Percentiles rank a stretch among this genome's conserved stretches.
phyloP scores from a whole-genome alignment of 371 early-diverging fungal species.

The Saksenaea vasiformis region DNA sequence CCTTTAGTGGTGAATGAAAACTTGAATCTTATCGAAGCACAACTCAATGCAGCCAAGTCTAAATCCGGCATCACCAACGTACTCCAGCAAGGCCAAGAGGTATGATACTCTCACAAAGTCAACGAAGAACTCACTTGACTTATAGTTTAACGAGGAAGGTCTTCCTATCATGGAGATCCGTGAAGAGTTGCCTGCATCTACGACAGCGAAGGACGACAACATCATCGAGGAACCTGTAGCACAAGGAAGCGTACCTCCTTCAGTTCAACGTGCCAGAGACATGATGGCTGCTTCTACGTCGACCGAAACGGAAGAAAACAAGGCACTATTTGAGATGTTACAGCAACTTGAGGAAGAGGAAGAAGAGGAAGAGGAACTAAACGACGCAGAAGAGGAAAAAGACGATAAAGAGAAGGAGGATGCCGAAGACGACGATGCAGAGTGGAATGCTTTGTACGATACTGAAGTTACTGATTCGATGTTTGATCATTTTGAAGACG shows the following conservation, averaged over 20 bases:
- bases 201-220: conserved; percentile 11
- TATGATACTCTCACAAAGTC: neutral
- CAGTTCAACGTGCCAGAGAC: conserved; percentile 31
- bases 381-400: conserved; percentile 30
- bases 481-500: conserved; percentile 56
- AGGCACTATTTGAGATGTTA: conserved; percentile 52
- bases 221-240: neutral
- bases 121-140: neutral
- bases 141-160: conserved; percentile 84
- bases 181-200: conserved; percentile 56
- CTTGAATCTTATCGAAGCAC: conserved; percentile 51
- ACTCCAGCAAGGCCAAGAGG: neutral
- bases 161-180: conserved; percentile 85
- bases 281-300: conserved; percentile 14
- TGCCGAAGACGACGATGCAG: conserved; percentile 52
- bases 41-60: conserved; percentile 48
- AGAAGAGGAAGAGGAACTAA: conserved; percentile 40
- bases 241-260: neutral
- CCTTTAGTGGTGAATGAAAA: conserved; percentile 64
- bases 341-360: conserved; percentile 62
- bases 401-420: conserved; percentile 48
- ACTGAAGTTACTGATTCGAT: conserved; percentile 41
- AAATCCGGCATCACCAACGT: conserved; percentile 26
- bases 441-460: conserved; percentile 54
- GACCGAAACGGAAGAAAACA: conserved; percentile 29